Percentiles rank a stretch among this genome's conserved stretches.
Conservation (phyloP, 2,329 filamentous ascomycete genomes). For the Salinomyces thailandicus region DNA sequence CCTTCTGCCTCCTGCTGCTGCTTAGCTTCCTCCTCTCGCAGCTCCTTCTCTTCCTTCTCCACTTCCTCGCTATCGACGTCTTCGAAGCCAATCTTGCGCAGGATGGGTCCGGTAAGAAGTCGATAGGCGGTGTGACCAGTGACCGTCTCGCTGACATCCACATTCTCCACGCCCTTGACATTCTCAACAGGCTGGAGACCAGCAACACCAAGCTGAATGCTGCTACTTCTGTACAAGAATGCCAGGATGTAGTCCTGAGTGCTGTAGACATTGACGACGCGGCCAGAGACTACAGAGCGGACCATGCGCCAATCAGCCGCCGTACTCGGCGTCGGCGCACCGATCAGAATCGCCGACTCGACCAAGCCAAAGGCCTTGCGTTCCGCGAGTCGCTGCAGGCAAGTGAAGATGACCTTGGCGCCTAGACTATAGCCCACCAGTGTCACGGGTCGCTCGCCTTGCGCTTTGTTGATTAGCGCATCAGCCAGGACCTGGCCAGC, state of each 20-base stretch:
- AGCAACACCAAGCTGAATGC: slow-evolving; percentile 70
- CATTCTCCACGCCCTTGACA: slow-evolving; percentile 54
- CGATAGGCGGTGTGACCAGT: slow-evolving; percentile 43
- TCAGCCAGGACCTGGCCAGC: slow-evolving; percentile 32
- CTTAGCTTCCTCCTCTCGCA: slow-evolving; percentile 30
- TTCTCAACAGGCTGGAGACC: slow-evolving; percentile 65
- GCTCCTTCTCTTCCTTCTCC: slow-evolving; percentile 34
- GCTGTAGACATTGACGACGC: slow-evolving; percentile 80
- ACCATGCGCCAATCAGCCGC: slow-evolving; percentile 64
- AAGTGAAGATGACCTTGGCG: slow-evolving; percentile 62
- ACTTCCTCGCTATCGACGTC: slow-evolving; percentile 41
- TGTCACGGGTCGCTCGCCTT: slow-evolving; percentile 31
- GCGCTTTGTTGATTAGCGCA: slow-evolving; percentile 31
- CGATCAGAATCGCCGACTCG: slow-evolving; percentile 74
- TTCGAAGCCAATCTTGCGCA: slow-evolving; percentile 43
- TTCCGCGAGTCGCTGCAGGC: slow-evolving; percentile 64
- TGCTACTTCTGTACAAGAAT: slow-evolving; percentile 77
- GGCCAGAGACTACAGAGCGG: slow-evolving; percentile 66
- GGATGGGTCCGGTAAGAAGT: slow-evolving; percentile 41
- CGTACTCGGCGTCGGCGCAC: slow-evolving; percentile 65
- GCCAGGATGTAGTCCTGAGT: slow-evolving; percentile 79
- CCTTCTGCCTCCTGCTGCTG: slow-evolving; percentile 23
- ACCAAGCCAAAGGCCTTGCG: slow-evolving; percentile 72
- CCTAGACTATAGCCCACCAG: slow-evolving; percentile 32
- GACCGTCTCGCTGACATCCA: slow-evolving; percentile 42